Base-by-base conservation (phyloP, 306 rosid species). In the Cucurbita moschata region DNA sequence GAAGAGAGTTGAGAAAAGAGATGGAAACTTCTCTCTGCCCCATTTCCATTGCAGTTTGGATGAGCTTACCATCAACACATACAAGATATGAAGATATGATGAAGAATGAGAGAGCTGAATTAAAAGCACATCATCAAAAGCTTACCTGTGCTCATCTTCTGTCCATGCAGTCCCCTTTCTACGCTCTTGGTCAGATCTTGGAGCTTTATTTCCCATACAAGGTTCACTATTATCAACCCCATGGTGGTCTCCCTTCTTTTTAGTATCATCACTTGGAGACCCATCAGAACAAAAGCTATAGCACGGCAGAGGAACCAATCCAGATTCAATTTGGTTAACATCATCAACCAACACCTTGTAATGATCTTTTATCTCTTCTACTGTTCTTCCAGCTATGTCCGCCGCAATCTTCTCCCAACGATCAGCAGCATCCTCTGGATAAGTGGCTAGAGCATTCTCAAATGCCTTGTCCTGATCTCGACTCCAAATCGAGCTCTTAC, bases 91-190 rank as follows among this genome's bases (percentile, higher is more conserved):
- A 8, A n/a, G 13, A 63, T 39, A 63, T 30, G 35, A 38, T 63
- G 30, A n/a, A 40, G 69, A 16, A 38, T 62, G 23, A 62, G 49
- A 39, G 26, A n/a, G 8, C 30, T 39, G 14, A 63, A 40, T 63
- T 63, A 63, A n/a, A 49, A 63, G 70, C 70, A 4, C 16, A 63
- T 63, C 16, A 77, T 18, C 8, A 80, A 1, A 71, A 82, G 75
- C 77, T 78, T 54, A 85, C 98, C 97, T 90, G 97, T 93, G 98
- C 77, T 93, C 98, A 53, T 93, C 98, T 77, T 93, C 98, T 13
- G 98, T 90, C 98, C 98, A 93, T 77, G 98, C 97, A 82, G 91
- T 86, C 54, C 98, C 98, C 86, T 93, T 93, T 44, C 98, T 89
- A 5, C 98, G 88, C 83, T 93, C 98, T 83, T 92, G 96, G 74